phyloP scores from a whole-genome alignment of 352 stramenopile genomes.

The Thalassiosira hispida region DNA sequence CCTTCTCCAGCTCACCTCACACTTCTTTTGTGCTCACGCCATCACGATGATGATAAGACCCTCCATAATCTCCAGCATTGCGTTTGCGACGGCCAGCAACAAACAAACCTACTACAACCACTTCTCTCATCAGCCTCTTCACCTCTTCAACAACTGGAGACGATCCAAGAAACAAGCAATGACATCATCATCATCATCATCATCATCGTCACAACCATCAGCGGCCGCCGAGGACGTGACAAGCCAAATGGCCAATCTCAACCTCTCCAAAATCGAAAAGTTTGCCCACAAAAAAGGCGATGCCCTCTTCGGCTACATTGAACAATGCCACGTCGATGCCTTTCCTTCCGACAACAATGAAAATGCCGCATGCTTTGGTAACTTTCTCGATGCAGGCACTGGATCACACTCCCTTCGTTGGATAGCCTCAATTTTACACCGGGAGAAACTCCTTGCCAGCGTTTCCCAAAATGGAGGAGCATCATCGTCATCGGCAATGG shows the following conservation, averaged over 20 bases:
- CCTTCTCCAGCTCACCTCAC: too few species aligned
- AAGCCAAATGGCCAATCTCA: slow-evolving; percentile 19
- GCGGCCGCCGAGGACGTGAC: not conserved
- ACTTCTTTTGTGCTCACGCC: too few species aligned
- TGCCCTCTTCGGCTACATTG: slow-evolving; percentile 76
- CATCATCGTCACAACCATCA: not conserved
- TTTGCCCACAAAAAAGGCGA: slow-evolving; percentile 69
- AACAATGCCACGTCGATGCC: slow-evolving; percentile 59
- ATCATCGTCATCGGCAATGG: not conserved
- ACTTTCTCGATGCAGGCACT: slow-evolving; percentile 90
- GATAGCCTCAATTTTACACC: slow-evolving; percentile 82
- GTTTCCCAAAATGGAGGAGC: not conserved
- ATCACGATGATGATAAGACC: too few species aligned
- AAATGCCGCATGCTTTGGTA: slow-evolving; percentile 61
- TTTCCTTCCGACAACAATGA: not conserved
- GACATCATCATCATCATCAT: slow-evolving; percentile 3
- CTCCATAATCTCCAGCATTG: not conserved
- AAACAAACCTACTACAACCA: not conserved
- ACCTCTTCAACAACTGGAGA: not conserved
- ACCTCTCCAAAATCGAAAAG: slow-evolving; percentile 43
- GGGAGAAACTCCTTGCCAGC: slow-evolving; percentile 26
- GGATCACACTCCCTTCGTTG: slow-evolving; percentile 90
- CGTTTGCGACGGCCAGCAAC: not conserved
- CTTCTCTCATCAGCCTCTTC: not conserved
- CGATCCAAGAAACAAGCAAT: slow-evolving; percentile 5